Conservation (phyloP, 352 stramenopile genomes). For the Pythium plurisporium region DNA sequence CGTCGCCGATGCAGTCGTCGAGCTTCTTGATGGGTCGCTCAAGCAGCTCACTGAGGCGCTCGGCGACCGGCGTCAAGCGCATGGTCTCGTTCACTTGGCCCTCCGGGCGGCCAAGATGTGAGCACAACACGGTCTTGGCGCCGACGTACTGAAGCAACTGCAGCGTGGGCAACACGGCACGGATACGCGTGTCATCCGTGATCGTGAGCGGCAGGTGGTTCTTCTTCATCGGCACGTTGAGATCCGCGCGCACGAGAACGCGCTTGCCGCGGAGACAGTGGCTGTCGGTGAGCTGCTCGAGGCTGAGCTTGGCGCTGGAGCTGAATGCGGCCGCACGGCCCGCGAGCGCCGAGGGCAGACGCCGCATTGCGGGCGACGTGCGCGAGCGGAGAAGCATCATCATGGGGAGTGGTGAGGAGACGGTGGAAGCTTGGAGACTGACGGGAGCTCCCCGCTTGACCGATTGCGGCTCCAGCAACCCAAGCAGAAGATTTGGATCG, state of each 20-base stretch:
- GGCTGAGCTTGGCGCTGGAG: constrained; percentile 55
- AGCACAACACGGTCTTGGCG: constrained; percentile 94
- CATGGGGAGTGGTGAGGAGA: background rate
- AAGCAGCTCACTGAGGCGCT: constrained; percentile 92
- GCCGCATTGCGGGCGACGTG: background rate
- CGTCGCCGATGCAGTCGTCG: constrained; percentile 93
- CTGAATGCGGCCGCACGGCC: constrained; percentile 26
- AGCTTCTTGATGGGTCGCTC: constrained; percentile 90
- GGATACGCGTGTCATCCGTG: constrained; percentile 96
- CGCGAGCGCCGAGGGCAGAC: background rate
- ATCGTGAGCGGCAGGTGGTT: constrained; percentile 89
- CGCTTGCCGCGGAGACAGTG: constrained; percentile 91
- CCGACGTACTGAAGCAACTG: constrained; percentile 90
- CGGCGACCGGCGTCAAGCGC: constrained; percentile 90
- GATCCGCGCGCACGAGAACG: constrained; percentile 97
- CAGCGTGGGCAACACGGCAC: constrained; percentile 93
- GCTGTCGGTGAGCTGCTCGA: constrained; percentile 58
- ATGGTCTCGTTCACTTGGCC: constrained; percentile 78
- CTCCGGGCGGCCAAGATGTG: constrained; percentile 96
- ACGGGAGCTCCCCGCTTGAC: background rate
- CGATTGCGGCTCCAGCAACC: constrained; percentile 9
- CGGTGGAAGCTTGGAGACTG: background rate
- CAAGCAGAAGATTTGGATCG: constrained; percentile 21
- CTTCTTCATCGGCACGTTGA: constrained; percentile 98
- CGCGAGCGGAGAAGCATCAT: constrained; percentile 20